A percentile compares a stretch with the other conserved stretches of the same genome.
Conservation (phyloP, 768 basidiomycete genomes). For the Leccinum variicolor region DNA sequence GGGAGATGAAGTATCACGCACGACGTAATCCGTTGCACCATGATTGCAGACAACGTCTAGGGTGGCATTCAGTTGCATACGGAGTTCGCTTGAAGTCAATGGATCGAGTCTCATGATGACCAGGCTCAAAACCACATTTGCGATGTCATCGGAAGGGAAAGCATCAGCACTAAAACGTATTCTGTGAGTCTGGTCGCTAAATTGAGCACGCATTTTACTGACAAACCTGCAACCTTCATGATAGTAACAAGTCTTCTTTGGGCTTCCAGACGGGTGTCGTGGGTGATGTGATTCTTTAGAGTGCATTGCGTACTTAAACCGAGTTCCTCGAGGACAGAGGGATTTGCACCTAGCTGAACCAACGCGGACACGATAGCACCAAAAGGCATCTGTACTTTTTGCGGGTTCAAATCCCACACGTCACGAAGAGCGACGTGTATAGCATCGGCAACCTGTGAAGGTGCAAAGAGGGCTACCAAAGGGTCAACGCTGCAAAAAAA, state of each 20-base stretch:
- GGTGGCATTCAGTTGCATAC: conserved; percentile 42
- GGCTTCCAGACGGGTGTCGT: conserved; percentile 27
- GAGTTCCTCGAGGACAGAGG: conserved; percentile 31
- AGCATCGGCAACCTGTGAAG: conserved; percentile 30
- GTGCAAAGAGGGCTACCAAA: conserved; percentile 16
- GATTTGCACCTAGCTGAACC: conserved; percentile 43
- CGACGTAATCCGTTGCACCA: conserved; percentile 33
- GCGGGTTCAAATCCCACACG: conserved; percentile 26
- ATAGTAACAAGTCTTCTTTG: conserved; percentile 43
- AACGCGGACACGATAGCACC: conserved; percentile 36
- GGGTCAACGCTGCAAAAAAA: conserved; percentile 5
- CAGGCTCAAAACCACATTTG: conserved; percentile 48
- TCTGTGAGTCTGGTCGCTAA: background rate
- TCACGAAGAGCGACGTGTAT: conserved; percentile 34
- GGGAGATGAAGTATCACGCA: conserved; percentile 9
- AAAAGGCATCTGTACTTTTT: conserved; percentile 31
- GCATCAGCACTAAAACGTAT: conserved; percentile 29
- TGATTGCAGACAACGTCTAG: conserved; percentile 45
- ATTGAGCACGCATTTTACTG: conserved; percentile 20
- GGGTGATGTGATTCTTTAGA: conserved; percentile 13
- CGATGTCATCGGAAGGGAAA: conserved; percentile 39
- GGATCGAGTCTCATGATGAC: conserved; percentile 57
- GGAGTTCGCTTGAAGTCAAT: conserved; percentile 41
- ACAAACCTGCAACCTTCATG: conserved; percentile 46
- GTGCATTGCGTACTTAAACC: conserved; percentile 26